Percentiles rank a stretch among this genome's conserved stretches.
phyloP scores from a whole-genome alignment of 2,329 filamentous ascomycete genomes.

The Podosphaera xanthii region DNA sequence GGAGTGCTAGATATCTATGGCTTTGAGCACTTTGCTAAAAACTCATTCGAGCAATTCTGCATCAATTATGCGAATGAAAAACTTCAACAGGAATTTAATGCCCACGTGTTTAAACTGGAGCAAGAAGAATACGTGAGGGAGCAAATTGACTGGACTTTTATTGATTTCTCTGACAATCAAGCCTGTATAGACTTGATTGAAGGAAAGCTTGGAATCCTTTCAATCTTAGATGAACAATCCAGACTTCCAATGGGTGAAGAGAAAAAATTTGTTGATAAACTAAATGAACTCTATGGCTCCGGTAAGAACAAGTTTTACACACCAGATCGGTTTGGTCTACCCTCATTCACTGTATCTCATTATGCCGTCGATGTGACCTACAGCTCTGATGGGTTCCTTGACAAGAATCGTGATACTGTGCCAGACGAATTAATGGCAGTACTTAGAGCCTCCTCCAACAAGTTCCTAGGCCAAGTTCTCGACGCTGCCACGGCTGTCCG shows the following conservation, averaged over 20 bases:
- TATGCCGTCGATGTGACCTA: conserved; percentile 97
- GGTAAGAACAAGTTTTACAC: conserved; percentile 97
- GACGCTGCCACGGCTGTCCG: conserved; percentile 68
- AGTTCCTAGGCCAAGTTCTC: conserved; percentile 64
- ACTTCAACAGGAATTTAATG: conserved; percentile 96
- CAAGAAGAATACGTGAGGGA: conserved; percentile 94
- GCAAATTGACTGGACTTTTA: conserved; percentile 98
- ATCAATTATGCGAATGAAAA: conserved; percentile 99
- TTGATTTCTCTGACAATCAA: conserved; percentile 98
- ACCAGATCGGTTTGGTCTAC: conserved; percentile 94
- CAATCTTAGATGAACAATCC: conserved; percentile 87
- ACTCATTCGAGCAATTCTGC: conserved; percentile 98
- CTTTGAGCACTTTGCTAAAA: conserved; percentile 98
- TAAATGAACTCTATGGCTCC: conserved; percentile 76
- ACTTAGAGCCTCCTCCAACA: conserved; percentile 60
- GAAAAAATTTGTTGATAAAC: conserved; percentile 86
- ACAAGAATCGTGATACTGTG: conserved; percentile 97
- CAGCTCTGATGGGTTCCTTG: conserved; percentile 96
- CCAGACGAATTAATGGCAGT: conserved; percentile 96
- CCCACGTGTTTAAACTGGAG: conserved; percentile 96
- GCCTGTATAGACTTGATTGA: conserved; percentile 97
- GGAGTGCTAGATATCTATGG: conserved; percentile 98
- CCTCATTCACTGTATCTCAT: conserved; percentile 91
- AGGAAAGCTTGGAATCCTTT: conserved; percentile 81
- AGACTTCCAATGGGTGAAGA: conserved; percentile 92